Evolutionary conservation across 345 rosid species (phyloP).

Genomic region (Melaleuca alternifolia): DNA sequence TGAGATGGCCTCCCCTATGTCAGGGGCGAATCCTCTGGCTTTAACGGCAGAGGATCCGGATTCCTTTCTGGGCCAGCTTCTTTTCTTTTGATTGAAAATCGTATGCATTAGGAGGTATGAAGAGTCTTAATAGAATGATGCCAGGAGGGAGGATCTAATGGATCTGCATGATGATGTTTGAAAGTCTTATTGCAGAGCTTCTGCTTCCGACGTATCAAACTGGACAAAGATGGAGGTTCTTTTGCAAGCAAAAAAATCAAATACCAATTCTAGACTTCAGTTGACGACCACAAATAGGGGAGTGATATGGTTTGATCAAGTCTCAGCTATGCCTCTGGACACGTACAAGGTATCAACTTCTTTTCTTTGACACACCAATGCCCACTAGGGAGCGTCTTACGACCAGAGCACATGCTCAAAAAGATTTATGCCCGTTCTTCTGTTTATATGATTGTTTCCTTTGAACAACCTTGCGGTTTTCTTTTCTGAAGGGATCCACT

Average conservation of each 20-base stretch:
- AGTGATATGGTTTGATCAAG: conserved; percentile 92
- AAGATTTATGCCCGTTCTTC: not conserved
- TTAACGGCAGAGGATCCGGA: no score
- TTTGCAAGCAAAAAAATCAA: conserved; percentile 62
- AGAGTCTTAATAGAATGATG: not conserved
- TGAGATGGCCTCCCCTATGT: no score
- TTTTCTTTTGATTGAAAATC: not conserved
- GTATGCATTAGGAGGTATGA: not conserved
- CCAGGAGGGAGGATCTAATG: not conserved
- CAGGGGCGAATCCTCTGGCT: no score
- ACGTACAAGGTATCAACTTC: conserved; percentile 56
- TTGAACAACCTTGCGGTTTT: not conserved
- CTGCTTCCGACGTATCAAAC: conserved; percentile 54
- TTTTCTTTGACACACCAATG: not conserved
- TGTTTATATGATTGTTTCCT: not conserved
- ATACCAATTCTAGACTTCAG: conserved; percentile 65
- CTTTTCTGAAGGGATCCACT: not conserved
- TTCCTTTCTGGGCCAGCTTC: no score
- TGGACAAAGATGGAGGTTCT: conserved; percentile 74
- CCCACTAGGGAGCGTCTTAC: not conserved
- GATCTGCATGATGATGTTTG: not conserved
- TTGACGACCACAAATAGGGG: conserved; percentile 64
- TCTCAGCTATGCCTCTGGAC: conserved; percentile 79
- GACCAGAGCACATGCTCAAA: not conserved
- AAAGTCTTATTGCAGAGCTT: conserved; percentile 43